phyloP scores from a whole-genome alignment of 148 eudicot species.

The Fallopia convolvulus region DNA sequence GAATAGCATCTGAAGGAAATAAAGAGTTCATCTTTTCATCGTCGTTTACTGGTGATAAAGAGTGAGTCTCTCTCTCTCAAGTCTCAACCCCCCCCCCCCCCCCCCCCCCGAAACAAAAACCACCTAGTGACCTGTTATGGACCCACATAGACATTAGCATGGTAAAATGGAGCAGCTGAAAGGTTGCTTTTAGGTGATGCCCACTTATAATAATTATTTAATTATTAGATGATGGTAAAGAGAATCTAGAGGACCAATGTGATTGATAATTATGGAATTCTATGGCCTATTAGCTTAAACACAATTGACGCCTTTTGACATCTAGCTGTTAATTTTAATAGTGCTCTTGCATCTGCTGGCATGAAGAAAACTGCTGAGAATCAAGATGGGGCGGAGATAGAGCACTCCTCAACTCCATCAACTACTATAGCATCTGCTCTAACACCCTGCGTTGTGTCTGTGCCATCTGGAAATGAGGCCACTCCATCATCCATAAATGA shows the following conservation, averaged over 20 bases:
- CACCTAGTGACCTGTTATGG: background rate
- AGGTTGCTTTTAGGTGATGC: background rate
- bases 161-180: background rate
- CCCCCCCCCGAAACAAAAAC: background rate
- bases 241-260: background rate
- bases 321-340: conserved; percentile 15
- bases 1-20: conserved; percentile 95
- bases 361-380: conserved; percentile 26
- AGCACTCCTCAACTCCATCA: conserved; percentile 20
- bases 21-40: conserved; percentile 91
- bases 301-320: background rate
- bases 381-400: conserved; percentile 30
- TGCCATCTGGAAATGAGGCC: conserved; percentile 3
- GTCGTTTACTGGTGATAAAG: conserved; percentile 83
- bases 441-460: conserved; percentile 21
- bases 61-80: conserved; percentile 38
- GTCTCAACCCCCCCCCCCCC: background rate
- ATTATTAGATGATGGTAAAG: background rate
- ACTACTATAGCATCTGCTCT: conserved; percentile 23
- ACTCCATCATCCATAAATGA: conserved; percentile 28
- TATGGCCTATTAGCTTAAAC: background rate
- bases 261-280: background rate
- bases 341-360: conserved; percentile 65
- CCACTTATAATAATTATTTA: background rate
- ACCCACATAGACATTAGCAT: background rate